A percentile compares a stretch with the other conserved stretches of the same genome.
phyloP scores from a whole-genome alignment of 129 eudicot genomes.

The Flaveria trinervia region DNA sequence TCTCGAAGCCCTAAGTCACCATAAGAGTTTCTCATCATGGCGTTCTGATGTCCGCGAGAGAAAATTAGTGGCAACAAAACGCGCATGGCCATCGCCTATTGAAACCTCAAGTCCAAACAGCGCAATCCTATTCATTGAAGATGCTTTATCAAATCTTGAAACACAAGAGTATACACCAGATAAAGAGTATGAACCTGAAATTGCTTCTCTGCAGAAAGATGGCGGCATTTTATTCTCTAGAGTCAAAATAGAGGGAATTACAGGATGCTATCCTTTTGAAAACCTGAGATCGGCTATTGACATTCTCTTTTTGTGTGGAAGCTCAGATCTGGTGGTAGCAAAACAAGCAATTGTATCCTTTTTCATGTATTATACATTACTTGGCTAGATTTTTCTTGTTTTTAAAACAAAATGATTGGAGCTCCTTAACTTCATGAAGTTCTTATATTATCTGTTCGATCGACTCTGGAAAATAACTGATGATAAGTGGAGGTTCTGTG shows the following conservation, averaged over 20 bases:
- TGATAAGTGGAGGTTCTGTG: constrained; percentile 65
- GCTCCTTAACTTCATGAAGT: constrained; percentile 55
- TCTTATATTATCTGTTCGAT: constrained; percentile 85
- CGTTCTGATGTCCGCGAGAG: constrained; percentile 49
- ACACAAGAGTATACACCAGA: constrained; percentile 42
- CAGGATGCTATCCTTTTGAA: constrained; percentile 84
- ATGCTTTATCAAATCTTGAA: constrained; percentile 85
- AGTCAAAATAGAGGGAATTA: constrained; percentile 67
- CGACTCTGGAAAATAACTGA: constrained; percentile 83
- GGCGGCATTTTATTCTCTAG: constrained; percentile 52
- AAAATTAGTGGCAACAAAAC: constrained; percentile 60
- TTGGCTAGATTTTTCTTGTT: not conserved
- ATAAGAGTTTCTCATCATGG: constrained; percentile 42
- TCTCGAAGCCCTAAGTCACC: constrained; percentile 60
- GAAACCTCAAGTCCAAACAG: constrained; percentile 41
- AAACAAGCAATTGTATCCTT: constrained; percentile 99
- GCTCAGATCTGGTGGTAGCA: constrained; percentile 88
- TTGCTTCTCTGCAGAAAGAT: constrained; percentile 59
- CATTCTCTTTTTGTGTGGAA: constrained; percentile 79
- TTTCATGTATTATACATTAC: not conserved
- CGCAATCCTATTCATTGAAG: constrained; percentile 78
- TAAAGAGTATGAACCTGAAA: constrained; percentile 51
- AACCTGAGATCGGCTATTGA: constrained; percentile 76
- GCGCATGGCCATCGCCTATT: constrained; percentile 85
- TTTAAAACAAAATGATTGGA: not conserved